These are phyloP conservation scores for Alternaria incomplexa DNA, from an alignment of 2,329 filamentous ascomycete species.

Conservation along the genomic window DNA sequence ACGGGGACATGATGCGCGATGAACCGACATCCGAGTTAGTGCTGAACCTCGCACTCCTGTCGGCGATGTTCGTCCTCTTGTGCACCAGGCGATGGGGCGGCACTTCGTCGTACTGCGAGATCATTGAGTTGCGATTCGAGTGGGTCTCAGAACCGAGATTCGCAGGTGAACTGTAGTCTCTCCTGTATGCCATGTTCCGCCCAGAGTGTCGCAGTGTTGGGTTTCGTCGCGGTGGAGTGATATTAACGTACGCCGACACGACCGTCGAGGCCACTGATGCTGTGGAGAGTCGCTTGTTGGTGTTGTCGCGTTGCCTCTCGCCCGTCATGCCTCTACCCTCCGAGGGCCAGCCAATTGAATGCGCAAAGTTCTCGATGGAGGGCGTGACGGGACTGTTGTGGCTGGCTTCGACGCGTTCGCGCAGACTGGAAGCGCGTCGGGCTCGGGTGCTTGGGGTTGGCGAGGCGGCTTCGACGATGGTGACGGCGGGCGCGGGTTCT, in stretches of 20 bases:
- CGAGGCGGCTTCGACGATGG: slow-evolving; percentile 23
- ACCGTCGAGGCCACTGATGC: slow-evolving; percentile 62
- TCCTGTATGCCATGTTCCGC: slow-evolving; percentile 60
- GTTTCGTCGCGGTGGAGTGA: slow-evolving; percentile 54
- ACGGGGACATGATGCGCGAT: slow-evolving; percentile 33
- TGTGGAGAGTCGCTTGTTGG: slow-evolving; percentile 55
- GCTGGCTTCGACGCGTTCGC: slow-evolving; percentile 43
- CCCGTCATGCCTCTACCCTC: slow-evolving; percentile 36
- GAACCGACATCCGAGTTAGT: slow-evolving; percentile 33
- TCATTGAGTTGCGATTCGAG: slow-evolving; percentile 55
- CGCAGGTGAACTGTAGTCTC: slow-evolving; percentile 42
- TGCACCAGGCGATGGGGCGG: slow-evolving; percentile 58
- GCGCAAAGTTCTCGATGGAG: slow-evolving; percentile 57
- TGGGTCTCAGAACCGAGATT: slow-evolving; percentile 51
- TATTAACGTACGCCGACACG: slow-evolving; percentile 61
- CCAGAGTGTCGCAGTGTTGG: slow-evolving; percentile 60
- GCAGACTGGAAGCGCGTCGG: slow-evolving; percentile 35
- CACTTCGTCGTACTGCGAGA: slow-evolving; percentile 46
- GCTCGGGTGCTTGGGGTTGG: slow-evolving; percentile 27
- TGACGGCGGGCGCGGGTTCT: slow-evolving; percentile 7
- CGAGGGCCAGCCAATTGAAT: slow-evolving; percentile 58
- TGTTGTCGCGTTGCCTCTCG: slow-evolving; percentile 34
- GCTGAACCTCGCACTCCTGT: slow-evolving; percentile 47
- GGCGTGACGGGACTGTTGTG: slow-evolving; percentile 41
- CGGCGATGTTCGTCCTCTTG: slow-evolving; percentile 57